Evolutionary conservation across 208 protist genomes (phyloP), one percentile per base, ranked within the genome.

Genomic region (Crithidia bombi): DNA sequence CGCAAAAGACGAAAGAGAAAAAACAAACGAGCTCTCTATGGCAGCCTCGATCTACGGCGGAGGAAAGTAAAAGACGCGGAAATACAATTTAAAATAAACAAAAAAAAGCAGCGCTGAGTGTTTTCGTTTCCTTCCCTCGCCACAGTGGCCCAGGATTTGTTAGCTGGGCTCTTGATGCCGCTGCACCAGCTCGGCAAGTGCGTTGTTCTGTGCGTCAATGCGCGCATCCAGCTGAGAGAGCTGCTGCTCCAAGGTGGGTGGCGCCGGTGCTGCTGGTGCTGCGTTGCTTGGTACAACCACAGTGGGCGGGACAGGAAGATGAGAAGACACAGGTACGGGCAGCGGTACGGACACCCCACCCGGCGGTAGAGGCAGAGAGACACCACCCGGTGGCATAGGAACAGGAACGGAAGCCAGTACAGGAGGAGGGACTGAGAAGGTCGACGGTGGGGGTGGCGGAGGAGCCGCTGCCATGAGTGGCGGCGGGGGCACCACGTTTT

Each of bases 121-220:
- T 2, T 9, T 2, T 5, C 11, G 28, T 51, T 30, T 28, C 38
- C 10, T 17, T 28, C 21, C 17, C 9, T 28, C 5, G 21, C 4
- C 15, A 10, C 21, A 28, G 3, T 5, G 23, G 14, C 21, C 4
- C 28, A 3, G 21, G 11, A 5, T 5, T 4, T 35, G 17, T 19
- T 47, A 56, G 0, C 47, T 32, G 11, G 61, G 32, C n/a, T 41
- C 61, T 21, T 5, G 49, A 36, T 52, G 52, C 10, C 26, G 25
- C 19, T 67, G 54, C 32, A 82, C 66, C 64, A 79, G 56, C 49
- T 55, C 41, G 0, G 47, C 44, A 19, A 83, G 72, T n/a, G 46
- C 39, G 7, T 38, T 30, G 44, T 74, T 70, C 38, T 83, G 72
- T 7, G 68, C 62, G 1, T 77, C 67, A 26, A 75, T 78, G 30